phyloP scores from a whole-genome alignment of 495 filamentous ascomycete genomes.

The Neurospora sp. region DNA sequence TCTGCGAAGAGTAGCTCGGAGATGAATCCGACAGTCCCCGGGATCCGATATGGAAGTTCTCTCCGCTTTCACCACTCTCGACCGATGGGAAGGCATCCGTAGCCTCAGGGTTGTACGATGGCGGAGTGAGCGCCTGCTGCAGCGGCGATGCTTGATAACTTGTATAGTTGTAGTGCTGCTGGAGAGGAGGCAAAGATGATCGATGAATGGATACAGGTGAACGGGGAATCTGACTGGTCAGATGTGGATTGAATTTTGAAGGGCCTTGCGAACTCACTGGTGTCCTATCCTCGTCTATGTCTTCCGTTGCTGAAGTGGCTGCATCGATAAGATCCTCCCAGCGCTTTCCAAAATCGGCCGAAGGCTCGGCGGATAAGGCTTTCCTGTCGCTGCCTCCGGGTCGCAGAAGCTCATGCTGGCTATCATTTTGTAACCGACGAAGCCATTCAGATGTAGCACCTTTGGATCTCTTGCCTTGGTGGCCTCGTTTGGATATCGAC shows the following conservation, averaged over 20 bases:
- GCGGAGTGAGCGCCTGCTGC: constrained; percentile 76
- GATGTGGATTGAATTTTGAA: constrained; percentile 24
- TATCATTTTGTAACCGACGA: constrained; percentile 38
- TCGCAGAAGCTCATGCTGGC: constrained; percentile 36
- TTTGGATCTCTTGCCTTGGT: constrained; percentile 68
- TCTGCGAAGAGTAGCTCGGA: constrained; percentile 44
- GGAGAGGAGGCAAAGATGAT: constrained; percentile 66
- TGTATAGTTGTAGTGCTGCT: constrained; percentile 47
- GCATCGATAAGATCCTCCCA: constrained; percentile 95
- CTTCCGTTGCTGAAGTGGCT: constrained; percentile 74
- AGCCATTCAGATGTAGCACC: constrained; percentile 40
- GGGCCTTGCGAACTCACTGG: constrained; percentile 48
- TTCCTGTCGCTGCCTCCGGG: constrained; percentile 69
- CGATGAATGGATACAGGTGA: constrained; percentile 61
- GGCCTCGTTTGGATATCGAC: constrained; percentile 69
- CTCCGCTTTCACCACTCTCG: constrained; percentile 51
- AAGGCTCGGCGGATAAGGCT: constrained; percentile 74
- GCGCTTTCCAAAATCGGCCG: constrained; percentile 68
- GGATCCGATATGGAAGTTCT: constrained; percentile 55
- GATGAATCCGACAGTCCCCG: constrained; percentile 45
- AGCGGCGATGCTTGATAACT: constrained; percentile 79
- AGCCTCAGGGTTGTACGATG: constrained; percentile 53
- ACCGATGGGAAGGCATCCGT: constrained; percentile 77
- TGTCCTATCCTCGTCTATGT: constrained; percentile 77
- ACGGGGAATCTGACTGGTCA: constrained; percentile 50